Evolutionary conservation across 345 rosid genomes (phyloP).

Genomic region (Cardamine resedifolia): DNA sequence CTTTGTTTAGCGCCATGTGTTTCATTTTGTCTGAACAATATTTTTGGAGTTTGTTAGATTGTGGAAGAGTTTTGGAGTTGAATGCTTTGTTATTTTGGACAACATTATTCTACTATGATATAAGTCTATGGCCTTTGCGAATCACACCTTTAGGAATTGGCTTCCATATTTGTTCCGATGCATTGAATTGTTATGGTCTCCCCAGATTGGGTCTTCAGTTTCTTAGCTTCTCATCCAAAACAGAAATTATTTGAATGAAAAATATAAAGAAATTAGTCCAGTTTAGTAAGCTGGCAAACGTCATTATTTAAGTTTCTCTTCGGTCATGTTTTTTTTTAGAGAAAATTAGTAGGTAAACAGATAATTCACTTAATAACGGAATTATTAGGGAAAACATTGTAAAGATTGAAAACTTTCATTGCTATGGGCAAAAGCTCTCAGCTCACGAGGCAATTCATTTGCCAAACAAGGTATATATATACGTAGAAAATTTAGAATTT

Average conservation of each 20-base stretch:
- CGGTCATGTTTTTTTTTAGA: no score
- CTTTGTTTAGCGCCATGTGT: constrained; percentile 12
- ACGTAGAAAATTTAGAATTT: background rate
- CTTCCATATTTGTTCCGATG: background rate
- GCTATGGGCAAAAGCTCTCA: no score
- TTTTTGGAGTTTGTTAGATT: constrained; percentile 19
- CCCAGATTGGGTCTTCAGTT: background rate
- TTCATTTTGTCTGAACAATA: constrained; percentile 7
- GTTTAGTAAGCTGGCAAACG: background rate
- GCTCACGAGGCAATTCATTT: background rate
- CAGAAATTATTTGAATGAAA: background rate
- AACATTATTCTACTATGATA: background rate
- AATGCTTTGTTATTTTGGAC: constrained; percentile 11
- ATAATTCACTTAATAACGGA: no score
- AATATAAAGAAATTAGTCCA: background rate
- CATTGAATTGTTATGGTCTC: background rate
- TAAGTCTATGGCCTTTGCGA: background rate
- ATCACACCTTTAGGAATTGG: background rate
- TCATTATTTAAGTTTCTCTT: no score
- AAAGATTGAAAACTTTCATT: no score
- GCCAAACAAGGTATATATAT: no score
- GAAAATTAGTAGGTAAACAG: no score
- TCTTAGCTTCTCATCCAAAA: background rate
- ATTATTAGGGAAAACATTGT: background rate
- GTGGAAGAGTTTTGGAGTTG: constrained; percentile 20